These are phyloP conservation scores for Scolecobasidium constrictum DNA, from an alignment of 2,329 filamentous ascomycete genomes.

Conservation along the genomic window DNA sequence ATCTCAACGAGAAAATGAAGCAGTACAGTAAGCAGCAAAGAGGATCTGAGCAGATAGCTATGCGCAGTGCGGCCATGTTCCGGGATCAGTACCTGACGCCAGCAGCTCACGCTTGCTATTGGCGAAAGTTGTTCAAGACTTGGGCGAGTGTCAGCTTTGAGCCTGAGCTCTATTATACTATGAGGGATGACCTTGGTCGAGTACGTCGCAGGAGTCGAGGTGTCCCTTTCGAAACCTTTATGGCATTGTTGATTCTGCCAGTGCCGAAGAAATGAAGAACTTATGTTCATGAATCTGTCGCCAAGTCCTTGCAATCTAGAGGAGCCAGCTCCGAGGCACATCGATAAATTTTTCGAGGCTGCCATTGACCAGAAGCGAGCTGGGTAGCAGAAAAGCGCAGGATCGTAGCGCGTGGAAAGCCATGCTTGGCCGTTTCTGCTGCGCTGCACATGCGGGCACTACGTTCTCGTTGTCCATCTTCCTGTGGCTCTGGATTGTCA, in stretches of 20 bases:
- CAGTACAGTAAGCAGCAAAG: conserved; percentile 32
- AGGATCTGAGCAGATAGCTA: conserved; percentile 38
- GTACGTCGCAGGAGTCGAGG: conserved; percentile 10
- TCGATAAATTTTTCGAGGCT: too few species aligned
- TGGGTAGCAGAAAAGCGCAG: too few species aligned
- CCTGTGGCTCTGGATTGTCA: too few species aligned
- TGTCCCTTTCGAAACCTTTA: conserved; percentile 12
- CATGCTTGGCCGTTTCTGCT: too few species aligned
- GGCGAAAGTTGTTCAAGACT: conserved; percentile 34
- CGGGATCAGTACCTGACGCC: conserved; percentile 43
- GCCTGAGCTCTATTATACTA: conserved; percentile 12
- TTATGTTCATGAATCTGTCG: too few species aligned
- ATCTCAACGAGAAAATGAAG: conserved; percentile 25
- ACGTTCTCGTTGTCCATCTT: too few species aligned
- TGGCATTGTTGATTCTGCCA: neutral
- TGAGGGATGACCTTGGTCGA: conserved; percentile 9
- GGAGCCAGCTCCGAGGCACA: too few species aligned
- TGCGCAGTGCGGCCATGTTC: conserved; percentile 37
- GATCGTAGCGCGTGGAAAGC: too few species aligned
- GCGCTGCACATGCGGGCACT: too few species aligned
- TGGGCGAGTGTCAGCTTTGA: conserved; percentile 25
- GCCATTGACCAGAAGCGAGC: too few species aligned
- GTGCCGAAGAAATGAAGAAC: too few species aligned
- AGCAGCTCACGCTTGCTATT: conserved; percentile 45
- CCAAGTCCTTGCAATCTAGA: too few species aligned